Conservation (phyloP, 139 green algal genomes). For the Chlorella sp. region DNA sequence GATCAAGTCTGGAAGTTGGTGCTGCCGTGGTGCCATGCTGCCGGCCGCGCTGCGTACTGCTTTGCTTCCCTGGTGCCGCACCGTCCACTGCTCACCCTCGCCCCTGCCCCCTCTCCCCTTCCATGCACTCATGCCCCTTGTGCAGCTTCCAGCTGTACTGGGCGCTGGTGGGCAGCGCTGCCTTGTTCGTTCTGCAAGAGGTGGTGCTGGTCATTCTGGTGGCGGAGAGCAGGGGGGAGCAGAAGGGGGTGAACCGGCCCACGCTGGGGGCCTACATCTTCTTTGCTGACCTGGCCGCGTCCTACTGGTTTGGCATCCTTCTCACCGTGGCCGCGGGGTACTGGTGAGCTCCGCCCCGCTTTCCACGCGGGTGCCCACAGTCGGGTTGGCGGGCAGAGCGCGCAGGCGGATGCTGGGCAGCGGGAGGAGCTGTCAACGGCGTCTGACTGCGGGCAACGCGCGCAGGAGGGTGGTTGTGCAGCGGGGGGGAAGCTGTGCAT, state of each 20-base stretch:
- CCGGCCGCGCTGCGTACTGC: not conserved
- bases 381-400: too few species aligned
- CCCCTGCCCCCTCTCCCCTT: not conserved
- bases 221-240: not conserved
- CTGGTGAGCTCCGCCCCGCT: constrained; percentile 45
- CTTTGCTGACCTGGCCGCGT: constrained; percentile 57
- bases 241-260: not conserved
- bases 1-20: too few species aligned
- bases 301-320: constrained; percentile 53
- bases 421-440: too few species aligned
- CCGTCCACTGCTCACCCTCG: not conserved
- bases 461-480: not conserved
- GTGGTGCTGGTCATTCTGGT: constrained; percentile 27
- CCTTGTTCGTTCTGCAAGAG: constrained; percentile 38
- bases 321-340: constrained; percentile 59
- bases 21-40: too few species aligned
- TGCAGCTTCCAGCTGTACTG: constrained; percentile 57
- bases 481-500: not conserved
- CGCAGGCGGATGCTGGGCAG: too few species aligned
- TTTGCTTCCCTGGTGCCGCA: not conserved
- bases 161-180: constrained; percentile 34
- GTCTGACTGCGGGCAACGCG: too few species aligned
- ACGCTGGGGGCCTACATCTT: constrained; percentile 56
- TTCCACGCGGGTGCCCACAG: too few species aligned
- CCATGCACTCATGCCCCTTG: not conserved